Evolutionary conservation across 495 filamentous ascomycete species (phyloP), one percentile per base, ranked within the genome.

Genomic region (Tuber brumale): DNA sequence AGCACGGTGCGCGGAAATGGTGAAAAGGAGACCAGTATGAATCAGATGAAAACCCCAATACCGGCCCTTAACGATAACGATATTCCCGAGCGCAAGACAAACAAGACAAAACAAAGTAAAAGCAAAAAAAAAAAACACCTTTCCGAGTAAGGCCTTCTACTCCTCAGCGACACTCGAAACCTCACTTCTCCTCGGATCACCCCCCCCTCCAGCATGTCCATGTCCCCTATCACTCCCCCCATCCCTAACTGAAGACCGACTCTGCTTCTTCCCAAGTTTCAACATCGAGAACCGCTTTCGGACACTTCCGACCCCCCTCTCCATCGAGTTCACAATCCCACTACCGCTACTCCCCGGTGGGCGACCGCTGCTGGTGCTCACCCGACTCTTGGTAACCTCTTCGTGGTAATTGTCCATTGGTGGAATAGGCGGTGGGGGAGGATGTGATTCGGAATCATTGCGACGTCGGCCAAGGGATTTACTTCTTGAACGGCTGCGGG

Each of bases 271-370:
- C 57, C 90, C 89, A 76, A 93, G 82, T 74, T 89, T 89, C 77
- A 95, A 78, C 70, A 90, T 81, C 79, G 91, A 93, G 72, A 94
- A 84, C 80, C 92, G 83, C 84, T 91, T 93, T 84, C 88, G 88
- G 73, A 94, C 87, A 76, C 88, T 90, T 9, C 88, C 86, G n/a
- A 86, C 84, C 44, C 84, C 83, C 72, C 84, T 79, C 79, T 84
- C 81, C 81, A 81, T 74, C 75, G 84, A 80, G 83, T 82, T 72
- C 77, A 79, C 75, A 44, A 72, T 75, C 39, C 81, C 73, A 37
- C 78, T 82, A 27, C 76, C 80, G 10, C 83, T 83, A 44, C 79
- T 79, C 46, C 70, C 76, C 23, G 80, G 77, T 3, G 80, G 82
- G 8, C 79, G 70, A 61, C 74, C 77, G n/a, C 79, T 81, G 35